Base-by-base conservation (phyloP, 2,329 filamentous ascomycete species). In the Scedosporium minutisporum region DNA sequence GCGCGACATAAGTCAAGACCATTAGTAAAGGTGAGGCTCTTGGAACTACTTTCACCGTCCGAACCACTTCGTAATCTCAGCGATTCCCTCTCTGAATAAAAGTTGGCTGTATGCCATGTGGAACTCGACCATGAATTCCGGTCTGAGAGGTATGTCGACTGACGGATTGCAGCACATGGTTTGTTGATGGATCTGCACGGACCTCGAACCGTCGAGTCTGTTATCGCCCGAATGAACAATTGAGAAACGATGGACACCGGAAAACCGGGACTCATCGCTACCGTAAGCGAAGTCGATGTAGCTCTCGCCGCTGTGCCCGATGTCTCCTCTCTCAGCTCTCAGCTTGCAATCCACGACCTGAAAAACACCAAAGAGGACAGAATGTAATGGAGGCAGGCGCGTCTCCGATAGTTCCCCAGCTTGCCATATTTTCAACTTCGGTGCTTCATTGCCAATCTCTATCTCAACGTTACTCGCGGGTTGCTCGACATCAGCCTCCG, bases 251-350 rank as follows among this genome's bases (percentile, higher is more conserved):
- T 74, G 72, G 2, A 68, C 68, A 0, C 72, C 72, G 0, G 67
- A 66, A n/a, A 74, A 74, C 0, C 14, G 23, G 0, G 59, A 57
- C 57, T 65, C 46, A 21, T 71, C 67, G 14, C 65, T 69, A 1
- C 72, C 71, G 18, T 70, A 74, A 0, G 66, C 65, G 55, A 72
- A 67, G 63, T 74, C 72, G 7, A 72, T 55, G 33, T 67, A 67
- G 38, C 71, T 73, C 10, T 69, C 64, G 1, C 62, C 64, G 23
- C 42, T 16, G 4, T 21, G 2, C 7, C 16, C 12, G 1, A 41
- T 58, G 1, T 1, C 9, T 6, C 10, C 51, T 18, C 12, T 5
- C 1, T 18, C 33, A 5, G 9, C 21, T 10, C 21, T 29, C 2
- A 66, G 25, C 0, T 67, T 41, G 9, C 65, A 41, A 16, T 71